Conservation (phyloP, 202 grass and related monocot species). For the Carex arenaria region DNA sequence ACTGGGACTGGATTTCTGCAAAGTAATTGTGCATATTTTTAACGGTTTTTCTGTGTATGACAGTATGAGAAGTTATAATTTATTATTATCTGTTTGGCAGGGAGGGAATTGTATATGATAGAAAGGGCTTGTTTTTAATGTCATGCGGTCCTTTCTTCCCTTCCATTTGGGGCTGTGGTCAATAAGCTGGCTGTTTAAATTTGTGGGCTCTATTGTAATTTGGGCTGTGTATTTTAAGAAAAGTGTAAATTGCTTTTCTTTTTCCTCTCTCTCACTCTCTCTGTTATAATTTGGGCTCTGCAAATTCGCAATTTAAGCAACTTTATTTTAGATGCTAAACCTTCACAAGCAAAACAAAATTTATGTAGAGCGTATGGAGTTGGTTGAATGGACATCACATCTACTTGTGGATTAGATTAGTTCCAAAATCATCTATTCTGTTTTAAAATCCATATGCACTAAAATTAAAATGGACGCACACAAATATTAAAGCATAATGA, state of each 20-base stretch:
- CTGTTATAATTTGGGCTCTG: neutral
- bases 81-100: neutral
- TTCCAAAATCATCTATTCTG: no score
- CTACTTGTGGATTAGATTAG: no score
- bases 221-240: neutral
- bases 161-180: neutral
- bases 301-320: neutral
- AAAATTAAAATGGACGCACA: no score
- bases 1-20: neutral
- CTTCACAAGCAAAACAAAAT: no score
- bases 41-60: neutral
- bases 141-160: neutral
- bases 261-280: neutral
- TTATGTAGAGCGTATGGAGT: neutral
- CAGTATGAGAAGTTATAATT: no score
- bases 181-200: neutral
- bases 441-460: no score
- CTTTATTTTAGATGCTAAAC: no score
- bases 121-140: conserved; percentile 1
- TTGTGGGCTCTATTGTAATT: conserved; percentile 6
- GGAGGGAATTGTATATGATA: neutral
- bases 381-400: no score
- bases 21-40: neutral
- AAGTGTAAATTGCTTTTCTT: neutral
- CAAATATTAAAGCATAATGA: no score